phyloP scores from a whole-genome alignment of 306 rosid species.

The Rubus idaeus region DNA sequence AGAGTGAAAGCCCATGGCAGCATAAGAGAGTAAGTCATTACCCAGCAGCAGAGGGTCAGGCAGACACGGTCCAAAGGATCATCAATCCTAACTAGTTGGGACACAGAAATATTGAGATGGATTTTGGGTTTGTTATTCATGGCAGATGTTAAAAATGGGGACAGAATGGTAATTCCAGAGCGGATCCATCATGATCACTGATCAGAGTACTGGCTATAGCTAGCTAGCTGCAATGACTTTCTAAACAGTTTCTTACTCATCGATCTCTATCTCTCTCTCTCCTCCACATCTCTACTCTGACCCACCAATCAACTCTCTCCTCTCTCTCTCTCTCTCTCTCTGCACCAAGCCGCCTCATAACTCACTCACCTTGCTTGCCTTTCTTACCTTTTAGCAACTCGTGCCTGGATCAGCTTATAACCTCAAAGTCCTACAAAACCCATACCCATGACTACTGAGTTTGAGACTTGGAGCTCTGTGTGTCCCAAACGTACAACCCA shows the following conservation, averaged over 20 bases:
- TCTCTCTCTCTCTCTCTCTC: neutral
- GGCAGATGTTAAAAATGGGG: neutral
- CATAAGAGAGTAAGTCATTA: neutral
- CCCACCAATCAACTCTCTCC: neutral
- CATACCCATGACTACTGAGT: neutral
- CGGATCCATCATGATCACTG: neutral
- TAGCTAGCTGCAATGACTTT: neutral
- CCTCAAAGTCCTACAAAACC: neutral
- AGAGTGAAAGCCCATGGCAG: neutral
- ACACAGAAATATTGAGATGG: neutral
- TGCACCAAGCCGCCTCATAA: constrained; percentile 9
- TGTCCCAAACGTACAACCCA: neutral
- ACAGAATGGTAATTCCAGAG: neutral
- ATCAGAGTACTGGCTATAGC: neutral
- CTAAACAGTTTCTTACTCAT: neutral
- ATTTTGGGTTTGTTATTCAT: too few species aligned
- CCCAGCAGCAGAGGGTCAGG: neutral
- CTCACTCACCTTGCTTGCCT: neutral
- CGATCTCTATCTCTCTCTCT: neutral
- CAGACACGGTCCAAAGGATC: neutral
- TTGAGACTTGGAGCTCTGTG: neutral
- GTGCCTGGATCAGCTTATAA: constrained; percentile 3
- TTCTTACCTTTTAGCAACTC: neutral
- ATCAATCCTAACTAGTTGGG: neutral
- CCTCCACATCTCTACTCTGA: constrained; percentile 2